Conservation (phyloP, 768 basidiomycete species). For the Termitomyces sp. region DNA sequence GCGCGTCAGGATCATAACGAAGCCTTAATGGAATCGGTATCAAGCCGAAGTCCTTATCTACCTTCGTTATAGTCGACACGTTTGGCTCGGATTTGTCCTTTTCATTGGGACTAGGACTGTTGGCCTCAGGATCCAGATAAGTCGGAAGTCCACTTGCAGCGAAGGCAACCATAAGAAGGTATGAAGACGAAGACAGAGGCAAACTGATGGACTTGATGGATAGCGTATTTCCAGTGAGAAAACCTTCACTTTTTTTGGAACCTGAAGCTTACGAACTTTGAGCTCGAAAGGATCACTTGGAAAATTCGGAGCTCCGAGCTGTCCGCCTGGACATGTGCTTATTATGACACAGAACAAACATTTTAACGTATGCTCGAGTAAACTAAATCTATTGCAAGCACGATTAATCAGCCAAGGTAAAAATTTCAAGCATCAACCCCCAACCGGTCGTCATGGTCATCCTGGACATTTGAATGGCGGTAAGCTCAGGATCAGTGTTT, state of each 20-base stretch:
- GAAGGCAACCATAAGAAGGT: background rate
- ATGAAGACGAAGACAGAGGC: background rate
- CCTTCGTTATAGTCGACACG: no score
- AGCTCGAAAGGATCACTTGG: no score
- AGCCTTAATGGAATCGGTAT: conserved; percentile 8
- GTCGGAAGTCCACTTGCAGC: background rate
- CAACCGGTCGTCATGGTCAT: background rate
- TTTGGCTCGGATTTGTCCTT: background rate
- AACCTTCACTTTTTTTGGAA: background rate
- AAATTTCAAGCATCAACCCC: background rate
- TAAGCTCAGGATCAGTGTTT: no score
- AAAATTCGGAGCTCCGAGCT: no score
- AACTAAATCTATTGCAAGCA: background rate
- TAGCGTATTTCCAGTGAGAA: background rate
- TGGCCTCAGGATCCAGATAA: background rate
- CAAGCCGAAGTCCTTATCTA: conserved; percentile 3
- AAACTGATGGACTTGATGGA: background rate
- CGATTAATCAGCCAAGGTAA: background rate
- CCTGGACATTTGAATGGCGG: no score
- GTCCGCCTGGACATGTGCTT: no score
- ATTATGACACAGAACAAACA: no score
- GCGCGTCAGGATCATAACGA: conserved; percentile 5
- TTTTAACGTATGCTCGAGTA: no score
- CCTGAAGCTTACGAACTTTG: no score
- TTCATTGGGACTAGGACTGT: background rate